phyloP scores from a whole-genome alignment of 768 basidiomycete genomes.

The Suillus hirtellus region DNA sequence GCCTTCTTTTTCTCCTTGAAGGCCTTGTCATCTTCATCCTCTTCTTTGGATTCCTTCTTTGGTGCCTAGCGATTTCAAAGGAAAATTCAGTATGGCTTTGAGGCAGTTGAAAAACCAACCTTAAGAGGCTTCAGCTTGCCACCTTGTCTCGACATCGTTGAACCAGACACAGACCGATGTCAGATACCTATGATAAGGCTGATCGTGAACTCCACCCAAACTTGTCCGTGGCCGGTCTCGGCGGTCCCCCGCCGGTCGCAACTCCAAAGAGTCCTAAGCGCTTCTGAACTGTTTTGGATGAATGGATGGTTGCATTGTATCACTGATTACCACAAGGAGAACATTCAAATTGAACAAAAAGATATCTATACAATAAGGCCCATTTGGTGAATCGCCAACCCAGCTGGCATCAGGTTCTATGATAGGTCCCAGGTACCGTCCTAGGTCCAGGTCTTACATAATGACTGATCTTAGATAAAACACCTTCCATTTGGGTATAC shows the following conservation, averaged over 20 bases:
- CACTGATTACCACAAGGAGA: background rate
- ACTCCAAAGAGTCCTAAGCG: background rate
- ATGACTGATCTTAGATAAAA: background rate
- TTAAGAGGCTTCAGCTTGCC: slow-evolving; percentile 89
- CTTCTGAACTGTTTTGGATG: background rate
- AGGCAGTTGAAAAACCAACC: slow-evolving; percentile 40
- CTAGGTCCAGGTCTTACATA: background rate
- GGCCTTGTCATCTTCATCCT: slow-evolving; percentile 66
- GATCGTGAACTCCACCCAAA: background rate
- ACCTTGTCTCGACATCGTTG: slow-evolving; percentile 57
- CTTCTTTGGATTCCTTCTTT: slow-evolving; percentile 79
- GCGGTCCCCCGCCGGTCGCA: background rate
- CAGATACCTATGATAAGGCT: background rate
- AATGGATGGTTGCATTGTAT: background rate
- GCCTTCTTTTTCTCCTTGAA: slow-evolving; percentile 79
- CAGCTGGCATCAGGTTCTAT: background rate
- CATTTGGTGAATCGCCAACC: background rate
- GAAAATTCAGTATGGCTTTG: background rate
- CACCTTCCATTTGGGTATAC: slow-evolving; percentile 6
- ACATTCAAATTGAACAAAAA: background rate
- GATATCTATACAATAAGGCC: too few species aligned
- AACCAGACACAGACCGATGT: background rate
- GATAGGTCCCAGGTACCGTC: background rate
- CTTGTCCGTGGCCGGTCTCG: background rate
- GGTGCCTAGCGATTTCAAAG: slow-evolving; percentile 53